phyloP scores from a whole-genome alignment of 2,329 filamentous ascomycete genomes.

The Chlorencoelia australis region DNA sequence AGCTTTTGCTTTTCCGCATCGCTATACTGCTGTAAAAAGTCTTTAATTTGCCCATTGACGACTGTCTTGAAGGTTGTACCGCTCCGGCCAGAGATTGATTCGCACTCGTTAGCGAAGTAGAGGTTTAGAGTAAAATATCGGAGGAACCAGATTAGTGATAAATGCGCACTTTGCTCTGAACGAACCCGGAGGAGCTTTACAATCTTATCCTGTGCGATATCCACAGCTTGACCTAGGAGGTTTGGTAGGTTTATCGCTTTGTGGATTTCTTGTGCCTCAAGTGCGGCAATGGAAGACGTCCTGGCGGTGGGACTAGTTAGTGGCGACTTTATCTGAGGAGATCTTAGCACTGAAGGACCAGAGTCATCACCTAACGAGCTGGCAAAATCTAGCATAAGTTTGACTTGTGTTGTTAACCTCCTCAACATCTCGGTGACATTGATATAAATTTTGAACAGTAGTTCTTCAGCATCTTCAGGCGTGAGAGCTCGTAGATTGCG shows the following conservation, averaged over 20 bases:
- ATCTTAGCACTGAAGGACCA: slow-evolving; percentile 23
- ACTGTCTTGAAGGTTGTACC: slow-evolving; percentile 69
- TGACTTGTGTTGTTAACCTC: slow-evolving; percentile 79
- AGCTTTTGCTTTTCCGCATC: slow-evolving; percentile 65
- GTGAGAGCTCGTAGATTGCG: slow-evolving; percentile 80
- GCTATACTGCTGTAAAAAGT: slow-evolving; percentile 63
- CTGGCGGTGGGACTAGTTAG: slow-evolving; percentile 8
- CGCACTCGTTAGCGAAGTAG: slow-evolving; percentile 77
- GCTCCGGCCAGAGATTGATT: slow-evolving; percentile 70
- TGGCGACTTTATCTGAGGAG: slow-evolving; percentile 15
- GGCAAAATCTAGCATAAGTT: slow-evolving; percentile 84
- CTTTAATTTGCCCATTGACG: slow-evolving; percentile 71
- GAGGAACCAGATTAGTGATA: slow-evolving; percentile 61
- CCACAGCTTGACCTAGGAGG: slow-evolving; percentile 68
- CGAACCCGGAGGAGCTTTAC: slow-evolving; percentile 68
- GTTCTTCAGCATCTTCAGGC: slow-evolving; percentile 70
- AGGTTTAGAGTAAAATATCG: slow-evolving; percentile 76
- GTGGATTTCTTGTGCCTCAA: slow-evolving; percentile 63
- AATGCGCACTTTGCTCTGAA: slow-evolving; percentile 57
- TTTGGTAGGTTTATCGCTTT: slow-evolving; percentile 67
- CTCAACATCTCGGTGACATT: slow-evolving; percentile 79
- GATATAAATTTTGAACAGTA: slow-evolving; percentile 75
- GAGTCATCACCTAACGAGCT: slow-evolving; percentile 41
- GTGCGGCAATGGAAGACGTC: slow-evolving; percentile 9
- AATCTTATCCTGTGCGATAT: slow-evolving; percentile 68